Base-by-base conservation (phyloP, 352 stramenopile species). In the Thraustochytrium sp. region DNA sequence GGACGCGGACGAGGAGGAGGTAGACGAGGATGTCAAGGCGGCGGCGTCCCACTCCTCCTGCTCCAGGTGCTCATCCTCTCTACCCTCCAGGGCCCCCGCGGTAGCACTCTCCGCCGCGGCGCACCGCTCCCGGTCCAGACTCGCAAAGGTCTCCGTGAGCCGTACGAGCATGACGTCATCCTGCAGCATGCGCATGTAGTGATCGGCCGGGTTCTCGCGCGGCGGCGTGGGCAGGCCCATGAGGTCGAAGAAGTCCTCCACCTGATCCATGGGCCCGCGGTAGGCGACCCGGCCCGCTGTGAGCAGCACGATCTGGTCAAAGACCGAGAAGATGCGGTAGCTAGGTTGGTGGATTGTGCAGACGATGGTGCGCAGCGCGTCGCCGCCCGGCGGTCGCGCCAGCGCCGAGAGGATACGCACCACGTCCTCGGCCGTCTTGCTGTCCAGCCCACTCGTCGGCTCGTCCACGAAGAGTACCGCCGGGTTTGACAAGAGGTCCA, bases 401-500 rank as follows among this genome's bases (percentile, higher is more conserved):
- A 80, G 53, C 31, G 16, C 53, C 63, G 4, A 36, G 40, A 86
- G 72, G 16, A 49, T 54, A 13, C 16, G 31, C 44, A 84, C 46
- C 16, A 87, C 84, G 26, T 80, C 59, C 21, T 73, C 37, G 53
- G 68, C 48, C 23, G 84, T 84, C n/a, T 77, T 75, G 21, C 82
- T 65, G 76, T 90, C 88, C 23, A 90, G 73, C 9, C 88, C 91
- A 29, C 85, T 85, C 26, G 90, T 94, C 2, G 92, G 91, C 82
- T 97, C 92, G 64, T 97, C 92, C 21, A 93, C 86, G 29, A 96
- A 89, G 48, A 97, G 53, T 2, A 95, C 78, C 61, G 92, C 92
- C 23, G 92, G 92, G 72, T 93, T 89, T 0, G 82, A 88, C 11
- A 97, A 85, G 3, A 97, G 68, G 77, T 94, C 90, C 38, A 93